phyloP scores from a whole-genome alignment of 495 filamentous ascomycete species.

The Penicillium bialowiezense region DNA sequence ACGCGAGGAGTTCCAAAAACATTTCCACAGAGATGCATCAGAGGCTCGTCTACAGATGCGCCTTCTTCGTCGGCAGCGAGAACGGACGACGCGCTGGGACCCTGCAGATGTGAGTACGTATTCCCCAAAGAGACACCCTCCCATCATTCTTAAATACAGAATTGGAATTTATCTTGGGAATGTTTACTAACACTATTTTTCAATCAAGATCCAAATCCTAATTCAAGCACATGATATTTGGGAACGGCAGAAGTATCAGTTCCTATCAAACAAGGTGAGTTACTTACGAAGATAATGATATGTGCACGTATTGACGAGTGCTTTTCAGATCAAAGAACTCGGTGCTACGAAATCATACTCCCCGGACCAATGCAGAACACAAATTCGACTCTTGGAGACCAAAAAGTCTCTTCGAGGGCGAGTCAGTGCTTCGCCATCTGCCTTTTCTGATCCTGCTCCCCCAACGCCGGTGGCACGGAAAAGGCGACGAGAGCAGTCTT shows the following conservation, averaged over 20 bases:
- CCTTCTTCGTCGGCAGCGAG: slow-evolving; percentile 62
- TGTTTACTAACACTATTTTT: not conserved
- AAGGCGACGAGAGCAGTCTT: slow-evolving; percentile 10
- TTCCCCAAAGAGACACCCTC: not conserved
- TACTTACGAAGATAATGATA: not conserved
- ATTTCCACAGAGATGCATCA: slow-evolving; percentile 60
- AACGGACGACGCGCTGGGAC: slow-evolving; percentile 60
- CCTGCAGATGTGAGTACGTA: slow-evolving; percentile 62
- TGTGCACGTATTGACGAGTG: not conserved
- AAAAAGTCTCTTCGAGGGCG: slow-evolving; percentile 18
- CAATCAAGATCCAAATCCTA: slow-evolving; percentile 43
- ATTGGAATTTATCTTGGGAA: slow-evolving; percentile 8
- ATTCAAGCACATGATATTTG: slow-evolving; percentile 46
- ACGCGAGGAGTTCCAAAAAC: slow-evolving; percentile 59
- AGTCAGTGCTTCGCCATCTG: slow-evolving; percentile 17
- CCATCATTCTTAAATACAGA: no score
- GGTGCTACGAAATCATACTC: slow-evolving; percentile 33
- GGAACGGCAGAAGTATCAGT: slow-evolving; percentile 49
- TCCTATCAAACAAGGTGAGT: slow-evolving; percentile 51
- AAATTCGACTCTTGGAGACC: slow-evolving; percentile 31
- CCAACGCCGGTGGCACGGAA: slow-evolving; percentile 19
- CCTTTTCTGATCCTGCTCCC: slow-evolving; percentile 24
- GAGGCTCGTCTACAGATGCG: slow-evolving; percentile 75
- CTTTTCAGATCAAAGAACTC: slow-evolving; percentile 36
- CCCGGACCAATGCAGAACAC: slow-evolving; percentile 35